A percentile compares a stretch with the other conserved stretches of the same genome.
Conservation (phyloP, 2,329 filamentous ascomycete genomes). For the Eutypa lata region DNA sequence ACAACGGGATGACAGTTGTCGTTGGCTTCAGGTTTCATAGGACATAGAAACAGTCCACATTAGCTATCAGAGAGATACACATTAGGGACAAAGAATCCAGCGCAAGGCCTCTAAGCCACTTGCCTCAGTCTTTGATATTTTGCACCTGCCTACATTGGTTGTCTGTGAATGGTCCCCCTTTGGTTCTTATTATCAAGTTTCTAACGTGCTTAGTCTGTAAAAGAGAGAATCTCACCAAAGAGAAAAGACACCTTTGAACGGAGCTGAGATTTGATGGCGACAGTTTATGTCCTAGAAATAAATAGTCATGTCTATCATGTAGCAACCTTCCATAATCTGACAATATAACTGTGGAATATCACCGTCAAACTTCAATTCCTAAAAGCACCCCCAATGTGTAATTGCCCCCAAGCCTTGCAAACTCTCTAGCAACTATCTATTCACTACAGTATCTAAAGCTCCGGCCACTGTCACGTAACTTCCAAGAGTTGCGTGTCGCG, state of each 20-base stretch:
- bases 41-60: neutral
- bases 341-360: no score
- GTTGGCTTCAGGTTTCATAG: neutral
- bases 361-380: no score
- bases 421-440: no score
- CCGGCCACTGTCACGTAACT: no score
- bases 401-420: no score
- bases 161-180: neutral
- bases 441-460: no score
- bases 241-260: neutral
- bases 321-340: neutral
- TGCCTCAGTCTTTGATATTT: neutral
- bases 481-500: no score
- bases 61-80: neutral
- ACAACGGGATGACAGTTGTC: neutral
- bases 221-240: neutral
- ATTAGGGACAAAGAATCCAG: neutral
- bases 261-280: neutral
- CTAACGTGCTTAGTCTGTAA: neutral
- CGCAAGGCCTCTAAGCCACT: neutral
- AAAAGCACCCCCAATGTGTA: no score
- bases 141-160: neutral
- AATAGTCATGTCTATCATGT: neutral
- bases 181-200: neutral
- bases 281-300: neutral